Conservation (phyloP, 225 moss, liverwort and hornwort species). For the Sphagnum contortum region DNA sequence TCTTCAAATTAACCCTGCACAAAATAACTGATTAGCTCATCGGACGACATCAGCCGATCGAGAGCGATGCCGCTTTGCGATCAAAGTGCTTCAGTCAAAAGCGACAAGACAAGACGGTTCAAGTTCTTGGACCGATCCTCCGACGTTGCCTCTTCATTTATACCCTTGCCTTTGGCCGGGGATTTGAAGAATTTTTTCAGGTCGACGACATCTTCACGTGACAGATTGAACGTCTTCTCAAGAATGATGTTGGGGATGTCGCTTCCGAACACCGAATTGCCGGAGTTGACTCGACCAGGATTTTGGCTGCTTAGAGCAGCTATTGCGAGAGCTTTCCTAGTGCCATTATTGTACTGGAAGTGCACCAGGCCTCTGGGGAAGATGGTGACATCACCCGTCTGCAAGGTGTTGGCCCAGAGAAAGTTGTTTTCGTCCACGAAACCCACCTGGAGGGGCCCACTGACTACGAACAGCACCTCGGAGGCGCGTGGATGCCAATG, state of each 20-base stretch:
- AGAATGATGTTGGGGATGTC: constrained; percentile 19
- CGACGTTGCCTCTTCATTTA: too few species aligned
- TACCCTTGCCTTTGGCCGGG: too few species aligned
- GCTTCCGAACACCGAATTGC: constrained; percentile 1
- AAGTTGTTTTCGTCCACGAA: constrained; percentile 33
- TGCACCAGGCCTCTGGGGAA: constrained; percentile 41
- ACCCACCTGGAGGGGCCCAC: constrained; percentile 22
- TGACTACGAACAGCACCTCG: constrained; percentile 16
- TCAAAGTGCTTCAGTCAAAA: too few species aligned
- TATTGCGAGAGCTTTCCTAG: neutral
- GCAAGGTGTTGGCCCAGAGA: constrained; percentile 21
- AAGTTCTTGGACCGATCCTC: too few species aligned
- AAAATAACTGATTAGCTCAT: too few species aligned
- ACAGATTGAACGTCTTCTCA: constrained; percentile 22
- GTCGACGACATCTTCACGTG: neutral
- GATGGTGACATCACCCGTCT: constrained; percentile 23
- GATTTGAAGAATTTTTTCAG: constrained; percentile 19
- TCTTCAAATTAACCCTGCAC: too few species aligned
- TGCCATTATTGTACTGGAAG: constrained; percentile 31
- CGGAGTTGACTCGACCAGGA: constrained; percentile 16
- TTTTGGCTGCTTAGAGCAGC: constrained; percentile 24
- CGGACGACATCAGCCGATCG: too few species aligned
- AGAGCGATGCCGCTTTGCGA: too few species aligned
- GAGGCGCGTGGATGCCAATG: constrained; percentile 38
- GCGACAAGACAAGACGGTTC: too few species aligned